phyloP scores from a whole-genome alignment of 345 rosid species.

The Citrus mangshanensis region DNA sequence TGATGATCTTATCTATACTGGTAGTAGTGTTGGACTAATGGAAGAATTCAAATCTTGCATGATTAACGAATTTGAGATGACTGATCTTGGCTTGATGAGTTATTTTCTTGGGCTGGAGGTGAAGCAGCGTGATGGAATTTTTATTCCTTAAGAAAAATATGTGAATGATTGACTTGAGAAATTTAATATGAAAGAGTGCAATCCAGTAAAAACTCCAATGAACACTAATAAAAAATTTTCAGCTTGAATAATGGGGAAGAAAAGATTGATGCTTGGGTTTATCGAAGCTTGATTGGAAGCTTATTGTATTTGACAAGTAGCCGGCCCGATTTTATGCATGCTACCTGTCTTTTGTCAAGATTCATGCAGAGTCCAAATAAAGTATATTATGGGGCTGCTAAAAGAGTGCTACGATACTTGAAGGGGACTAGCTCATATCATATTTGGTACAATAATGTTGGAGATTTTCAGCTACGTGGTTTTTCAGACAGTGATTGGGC shows the following conservation, averaged over 20 bases:
- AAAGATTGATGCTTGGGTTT: background rate
- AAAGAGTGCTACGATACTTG: background rate
- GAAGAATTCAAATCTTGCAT: no score
- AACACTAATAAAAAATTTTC: background rate
- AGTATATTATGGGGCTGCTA: background rate
- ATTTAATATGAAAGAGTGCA: background rate
- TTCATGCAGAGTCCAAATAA: background rate
- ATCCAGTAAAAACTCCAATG: background rate
- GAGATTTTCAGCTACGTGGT: background rate
- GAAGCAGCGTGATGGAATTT: no score
- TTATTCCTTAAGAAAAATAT: background rate
- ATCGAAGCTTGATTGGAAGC: background rate
- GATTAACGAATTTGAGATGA: no score
- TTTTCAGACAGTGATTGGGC: background rate
- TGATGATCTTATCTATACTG: no score
- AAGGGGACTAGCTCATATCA: background rate
- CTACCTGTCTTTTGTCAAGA: no score
- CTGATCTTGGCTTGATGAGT: no score
- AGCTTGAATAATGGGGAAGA: background rate
- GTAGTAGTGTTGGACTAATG: no score
- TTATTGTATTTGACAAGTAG: no score
- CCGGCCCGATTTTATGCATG: no score
- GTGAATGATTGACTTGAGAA: background rate
- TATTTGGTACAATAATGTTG: background rate
- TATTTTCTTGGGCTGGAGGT: no score